Percentiles rank a stretch among this genome's conserved stretches.
These are phyloP conservation scores for Zoysia pacifica DNA, from an alignment of 176 grass and related monocot species.

Conservation along the genomic window DNA sequence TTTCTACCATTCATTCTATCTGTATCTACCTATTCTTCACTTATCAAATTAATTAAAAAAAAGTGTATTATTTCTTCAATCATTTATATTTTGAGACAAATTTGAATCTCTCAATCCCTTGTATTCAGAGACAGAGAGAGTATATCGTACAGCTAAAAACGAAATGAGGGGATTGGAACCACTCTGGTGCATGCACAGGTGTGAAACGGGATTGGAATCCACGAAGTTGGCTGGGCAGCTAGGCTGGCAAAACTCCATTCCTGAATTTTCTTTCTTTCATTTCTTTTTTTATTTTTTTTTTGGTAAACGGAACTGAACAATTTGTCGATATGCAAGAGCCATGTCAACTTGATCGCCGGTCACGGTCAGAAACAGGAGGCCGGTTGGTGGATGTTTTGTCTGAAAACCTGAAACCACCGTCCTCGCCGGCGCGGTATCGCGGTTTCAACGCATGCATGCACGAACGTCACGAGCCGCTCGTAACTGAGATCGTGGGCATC, in stretches of 20 bases:
- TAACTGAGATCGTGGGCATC: conserved; percentile 10
- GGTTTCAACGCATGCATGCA: not conserved
- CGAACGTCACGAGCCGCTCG: not conserved
- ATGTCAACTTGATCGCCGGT: not conserved
- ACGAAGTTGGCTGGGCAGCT: not conserved
- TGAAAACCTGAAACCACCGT: conserved; percentile 1
- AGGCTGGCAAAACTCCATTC: not conserved
- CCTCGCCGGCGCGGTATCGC: conserved; percentile 18
- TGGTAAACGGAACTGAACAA: not conserved
- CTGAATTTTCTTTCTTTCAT: not conserved
- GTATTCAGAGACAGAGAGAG: no score
- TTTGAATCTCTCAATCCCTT: no score
- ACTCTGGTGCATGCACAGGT: not conserved
- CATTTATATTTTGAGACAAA: no score
- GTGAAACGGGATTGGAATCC: not conserved
- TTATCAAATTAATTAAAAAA: no score
- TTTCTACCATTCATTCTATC: no score
- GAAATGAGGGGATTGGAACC: not conserved
- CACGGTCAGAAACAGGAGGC: conserved; percentile 38
- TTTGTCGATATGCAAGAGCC: not conserved
- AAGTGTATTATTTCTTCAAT: no score
- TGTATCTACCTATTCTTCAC: no score
- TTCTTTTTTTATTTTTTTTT: not conserved
- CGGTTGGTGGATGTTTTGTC: not conserved
- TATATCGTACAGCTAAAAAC: no score